A percentile compares a stretch with the other conserved stretches of the same genome.
Evolutionary conservation across 2,329 filamentous ascomycete species (phyloP).

Genomic region (Pestalotiopsis sp.): DNA sequence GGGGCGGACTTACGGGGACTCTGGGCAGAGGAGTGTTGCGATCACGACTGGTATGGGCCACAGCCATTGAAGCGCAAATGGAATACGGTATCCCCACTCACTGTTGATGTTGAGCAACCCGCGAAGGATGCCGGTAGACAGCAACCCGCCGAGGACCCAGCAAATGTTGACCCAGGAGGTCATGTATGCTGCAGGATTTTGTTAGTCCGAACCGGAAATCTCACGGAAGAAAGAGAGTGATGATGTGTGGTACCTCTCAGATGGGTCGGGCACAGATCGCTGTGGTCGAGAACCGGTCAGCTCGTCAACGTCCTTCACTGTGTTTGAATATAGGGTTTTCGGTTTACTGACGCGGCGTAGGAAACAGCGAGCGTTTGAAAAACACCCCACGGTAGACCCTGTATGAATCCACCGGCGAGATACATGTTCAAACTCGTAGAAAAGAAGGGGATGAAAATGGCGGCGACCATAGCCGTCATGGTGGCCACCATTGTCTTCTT

Average conservation of each 20-base stretch:
- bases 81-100: conserved; percentile 16
- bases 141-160: conserved; percentile 14
- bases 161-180: conserved; percentile 16
- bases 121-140: conserved; percentile 13
- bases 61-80: conserved; percentile 16
- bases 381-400: conserved; percentile 18
- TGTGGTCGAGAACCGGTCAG: neutral
- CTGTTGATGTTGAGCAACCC: conserved; percentile 14
- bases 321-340: neutral
- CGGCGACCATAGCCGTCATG: conserved; percentile 13
- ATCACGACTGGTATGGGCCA: conserved; percentile 15
- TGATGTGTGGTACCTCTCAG: conserved; percentile 6
- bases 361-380: conserved; percentile 15
- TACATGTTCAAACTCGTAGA: conserved; percentile 16
- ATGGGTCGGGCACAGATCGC: conserved; percentile 15
- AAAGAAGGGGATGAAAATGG: conserved; percentile 19
- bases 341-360: conserved; percentile 12
- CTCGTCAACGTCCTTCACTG: neutral
- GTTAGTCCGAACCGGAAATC: neutral
- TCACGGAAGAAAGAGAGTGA: neutral
- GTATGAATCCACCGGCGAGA: conserved; percentile 15
- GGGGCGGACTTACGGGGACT: conserved; percentile 5
- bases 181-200: conserved; percentile 12
- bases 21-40: conserved; percentile 12
- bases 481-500: conserved; percentile 15